Evolutionary conservation across 192 early-diverging fungal genomes (phyloP).

Genomic region (Backusella liffmaniae): DNA sequence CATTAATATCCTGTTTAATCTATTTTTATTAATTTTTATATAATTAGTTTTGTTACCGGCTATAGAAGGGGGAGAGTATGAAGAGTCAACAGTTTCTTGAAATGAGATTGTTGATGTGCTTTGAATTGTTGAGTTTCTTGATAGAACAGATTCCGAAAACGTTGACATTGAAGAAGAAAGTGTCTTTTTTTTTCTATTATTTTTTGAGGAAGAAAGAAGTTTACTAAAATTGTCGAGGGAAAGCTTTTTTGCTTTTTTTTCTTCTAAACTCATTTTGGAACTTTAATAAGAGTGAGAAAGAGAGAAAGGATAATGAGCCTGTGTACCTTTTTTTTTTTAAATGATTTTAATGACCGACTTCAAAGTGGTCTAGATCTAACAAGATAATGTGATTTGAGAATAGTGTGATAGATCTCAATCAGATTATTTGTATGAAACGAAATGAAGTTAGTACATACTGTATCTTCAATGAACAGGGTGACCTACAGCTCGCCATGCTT

Average conservation of each 20-base stretch:
- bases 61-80: background rate
- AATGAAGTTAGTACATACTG: too few relatives aligned
- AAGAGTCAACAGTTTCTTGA: background rate
- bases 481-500: too few relatives aligned
- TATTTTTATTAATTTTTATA: background rate
- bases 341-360: background rate
- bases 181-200: background rate
- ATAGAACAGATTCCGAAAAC: background rate
- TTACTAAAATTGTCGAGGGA: slow-evolving; percentile 1
- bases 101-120: slow-evolving; percentile 5
- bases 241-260: slow-evolving; percentile 3
- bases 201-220: background rate
- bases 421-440: too few relatives aligned
- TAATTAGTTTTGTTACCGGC: background rate
- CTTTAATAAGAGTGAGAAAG: background rate
- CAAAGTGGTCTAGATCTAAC: background rate
- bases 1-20: background rate
- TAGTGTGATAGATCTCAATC: too few relatives aligned
- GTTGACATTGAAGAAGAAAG: slow-evolving; percentile 7
- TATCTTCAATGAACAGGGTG: too few relatives aligned
- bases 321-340: background rate
- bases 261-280: slow-evolving; percentile 10
- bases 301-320: background rate
- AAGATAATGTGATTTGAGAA: too few relatives aligned
- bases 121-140: slow-evolving; percentile 6